A percentile compares a stretch with the other conserved stretches of the same genome.
Conservation (phyloP, 2,329 filamentous ascomycete genomes). For the Botrytis byssoidea region DNA sequence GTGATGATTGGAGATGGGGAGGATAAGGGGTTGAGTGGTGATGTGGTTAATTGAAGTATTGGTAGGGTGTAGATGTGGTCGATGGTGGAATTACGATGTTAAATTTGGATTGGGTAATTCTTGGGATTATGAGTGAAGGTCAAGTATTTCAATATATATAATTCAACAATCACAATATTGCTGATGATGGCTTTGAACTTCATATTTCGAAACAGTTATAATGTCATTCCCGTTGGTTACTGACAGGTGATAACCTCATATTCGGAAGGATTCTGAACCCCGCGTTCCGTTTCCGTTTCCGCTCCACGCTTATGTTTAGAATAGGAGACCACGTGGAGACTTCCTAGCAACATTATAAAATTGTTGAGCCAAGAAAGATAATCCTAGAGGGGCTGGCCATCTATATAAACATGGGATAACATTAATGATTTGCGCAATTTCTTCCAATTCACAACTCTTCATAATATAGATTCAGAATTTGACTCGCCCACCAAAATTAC, state of each 20-base stretch:
- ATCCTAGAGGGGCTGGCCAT: not conserved
- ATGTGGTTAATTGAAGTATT: not conserved
- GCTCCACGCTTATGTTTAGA: not conserved
- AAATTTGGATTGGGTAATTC: not conserved
- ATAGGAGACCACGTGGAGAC: not conserved
- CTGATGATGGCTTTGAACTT: not conserved
- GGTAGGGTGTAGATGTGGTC: not conserved
- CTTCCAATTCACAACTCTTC: not conserved
- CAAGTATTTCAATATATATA: not conserved
- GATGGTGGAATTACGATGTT: not conserved
- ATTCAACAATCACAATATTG: not conserved
- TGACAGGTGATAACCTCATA: not conserved
- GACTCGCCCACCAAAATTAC: not conserved
- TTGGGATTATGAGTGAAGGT: not conserved
- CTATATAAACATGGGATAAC: not conserved
- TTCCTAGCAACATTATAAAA: not conserved
- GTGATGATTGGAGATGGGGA: conserved; percentile 1
- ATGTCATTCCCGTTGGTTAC: not conserved
- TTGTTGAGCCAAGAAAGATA: not conserved
- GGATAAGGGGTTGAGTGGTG: not conserved
- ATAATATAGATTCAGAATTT: not conserved
- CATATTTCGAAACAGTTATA: not conserved
- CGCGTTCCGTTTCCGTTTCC: not conserved
- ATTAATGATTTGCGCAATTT: fast-evolving
- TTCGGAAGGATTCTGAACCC: not conserved